These are phyloP conservation scores for Bacidia rubella DNA, from an alignment of 495 filamentous ascomycete species.

Conservation along the genomic window DNA sequence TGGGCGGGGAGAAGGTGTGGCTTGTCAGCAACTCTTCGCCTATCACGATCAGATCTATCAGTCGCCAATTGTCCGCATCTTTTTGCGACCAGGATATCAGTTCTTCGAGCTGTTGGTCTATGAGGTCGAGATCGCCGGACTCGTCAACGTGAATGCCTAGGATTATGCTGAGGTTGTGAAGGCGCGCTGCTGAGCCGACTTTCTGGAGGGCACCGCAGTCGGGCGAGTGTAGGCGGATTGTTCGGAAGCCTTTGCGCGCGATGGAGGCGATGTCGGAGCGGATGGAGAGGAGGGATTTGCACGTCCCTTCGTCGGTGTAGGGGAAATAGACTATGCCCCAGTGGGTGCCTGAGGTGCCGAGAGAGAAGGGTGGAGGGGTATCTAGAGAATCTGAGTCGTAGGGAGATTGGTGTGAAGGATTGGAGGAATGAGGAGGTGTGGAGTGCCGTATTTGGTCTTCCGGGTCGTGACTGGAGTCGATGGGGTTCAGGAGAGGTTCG, in stretches of 20 bases:
- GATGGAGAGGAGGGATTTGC: conserved; percentile 54
- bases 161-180: conserved; percentile 60
- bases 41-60: conserved; percentile 67
- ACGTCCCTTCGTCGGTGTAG: conserved; percentile 46
- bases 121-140: conserved; percentile 36
- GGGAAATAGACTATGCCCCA: conserved; percentile 93
- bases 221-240: conserved; percentile 80
- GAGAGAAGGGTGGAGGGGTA: not conserved
- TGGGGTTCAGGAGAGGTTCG: not conserved
- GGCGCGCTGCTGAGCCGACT: conserved; percentile 50
- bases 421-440: not conserved
- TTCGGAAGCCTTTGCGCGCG: conserved; percentile 57
- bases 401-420: not conserved
- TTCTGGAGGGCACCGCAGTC: conserved; percentile 72
- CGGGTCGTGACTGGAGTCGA: not conserved
- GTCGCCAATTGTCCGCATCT: conserved; percentile 35
- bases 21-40: conserved; percentile 84
- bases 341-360: conserved; percentile 26
- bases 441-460: not conserved
- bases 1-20: conserved; percentile 26
- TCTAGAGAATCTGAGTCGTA: not conserved
- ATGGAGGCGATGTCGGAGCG: conserved; percentile 53
- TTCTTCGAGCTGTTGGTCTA: conserved; percentile 52
- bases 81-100: conserved; percentile 47
- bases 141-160: conserved; percentile 70